Evolutionary conservation across 345 rosid genomes (phyloP).

Genomic region (Salix arbutifolia): DNA sequence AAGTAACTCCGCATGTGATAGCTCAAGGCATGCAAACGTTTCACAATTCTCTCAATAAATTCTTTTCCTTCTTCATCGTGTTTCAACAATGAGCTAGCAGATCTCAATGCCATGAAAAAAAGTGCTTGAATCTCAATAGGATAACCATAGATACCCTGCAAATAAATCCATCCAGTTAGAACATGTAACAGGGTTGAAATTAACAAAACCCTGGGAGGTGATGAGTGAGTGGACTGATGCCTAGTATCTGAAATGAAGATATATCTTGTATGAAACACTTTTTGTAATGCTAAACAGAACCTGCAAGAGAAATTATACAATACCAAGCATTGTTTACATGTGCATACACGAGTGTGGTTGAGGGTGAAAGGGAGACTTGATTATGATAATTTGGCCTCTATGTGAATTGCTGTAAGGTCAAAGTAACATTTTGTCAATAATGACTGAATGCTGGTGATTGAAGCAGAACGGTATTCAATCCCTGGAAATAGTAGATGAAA

Average conservation of each 20-base stretch:
- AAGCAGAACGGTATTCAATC: background rate
- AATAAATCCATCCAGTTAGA: conserved; percentile 10
- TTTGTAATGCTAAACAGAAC: background rate
- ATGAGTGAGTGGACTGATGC: background rate
- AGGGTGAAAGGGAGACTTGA: background rate
- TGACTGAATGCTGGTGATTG: background rate
- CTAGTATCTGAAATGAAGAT: background rate
- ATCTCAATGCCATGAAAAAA: conserved; percentile 69
- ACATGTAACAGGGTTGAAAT: background rate
- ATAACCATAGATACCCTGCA: conserved; percentile 74
- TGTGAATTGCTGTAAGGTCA: background rate
- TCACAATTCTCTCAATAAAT: conserved; percentile 28
- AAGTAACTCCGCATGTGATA: conserved; percentile 33
- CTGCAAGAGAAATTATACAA: background rate
- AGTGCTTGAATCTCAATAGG: conserved; percentile 87
- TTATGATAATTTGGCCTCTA: background rate
- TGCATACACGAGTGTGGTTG: background rate
- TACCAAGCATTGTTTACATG: background rate
- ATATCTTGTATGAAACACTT: background rate
- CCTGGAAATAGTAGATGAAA: background rate
- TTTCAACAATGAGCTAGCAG: conserved; percentile 57
- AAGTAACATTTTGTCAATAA: background rate
- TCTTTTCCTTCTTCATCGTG: conserved; percentile 46
- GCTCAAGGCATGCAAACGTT: conserved; percentile 33
- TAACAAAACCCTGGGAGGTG: background rate